These are phyloP conservation scores for Ophiocordyceps camponoti-leonardi DNA, from an alignment of 2,329 filamentous ascomycete species.

Conservation along the genomic window DNA sequence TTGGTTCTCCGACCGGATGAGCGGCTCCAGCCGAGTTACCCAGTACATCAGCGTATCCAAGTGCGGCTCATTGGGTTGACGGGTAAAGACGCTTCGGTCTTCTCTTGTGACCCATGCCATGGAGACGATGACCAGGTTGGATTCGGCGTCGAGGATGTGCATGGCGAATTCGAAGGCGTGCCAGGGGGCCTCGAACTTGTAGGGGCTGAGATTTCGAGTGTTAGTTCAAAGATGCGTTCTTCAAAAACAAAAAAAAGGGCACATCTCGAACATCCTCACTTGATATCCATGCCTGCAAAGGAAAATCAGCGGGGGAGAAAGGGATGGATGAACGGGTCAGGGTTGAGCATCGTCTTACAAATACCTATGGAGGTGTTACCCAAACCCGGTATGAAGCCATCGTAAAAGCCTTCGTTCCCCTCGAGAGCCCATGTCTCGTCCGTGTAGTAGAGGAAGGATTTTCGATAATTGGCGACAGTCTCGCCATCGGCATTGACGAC, in stretches of 20 bases:
- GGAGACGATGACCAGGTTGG: slow-evolving; percentile 49
- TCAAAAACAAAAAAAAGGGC: background rate
- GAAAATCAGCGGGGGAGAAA: background rate
- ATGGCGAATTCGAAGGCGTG: slow-evolving; percentile 25
- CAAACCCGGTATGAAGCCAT: slow-evolving; percentile 24
- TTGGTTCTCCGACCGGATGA: slow-evolving; percentile 31
- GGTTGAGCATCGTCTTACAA: slow-evolving; percentile 16
- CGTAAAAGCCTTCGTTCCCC: slow-evolving; percentile 31
- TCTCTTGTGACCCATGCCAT: slow-evolving; percentile 64
- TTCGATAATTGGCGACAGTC: slow-evolving; percentile 43
- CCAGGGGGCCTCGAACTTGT: slow-evolving; percentile 22
- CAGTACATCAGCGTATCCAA: slow-evolving; percentile 61
- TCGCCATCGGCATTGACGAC: slow-evolving; percentile 41
- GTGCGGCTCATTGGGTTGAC: slow-evolving; percentile 41
- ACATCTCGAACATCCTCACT: slow-evolving; percentile 21
- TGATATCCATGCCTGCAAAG: slow-evolving; percentile 34
- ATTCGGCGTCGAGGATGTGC: slow-evolving; percentile 36
- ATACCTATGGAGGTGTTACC: slow-evolving; percentile 41
- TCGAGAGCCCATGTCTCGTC: slow-evolving; percentile 47
- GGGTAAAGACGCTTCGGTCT: slow-evolving; percentile 27
- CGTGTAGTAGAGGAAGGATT: slow-evolving; percentile 39
- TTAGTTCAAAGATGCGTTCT: background rate
- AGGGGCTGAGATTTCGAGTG: slow-evolving; percentile 9
- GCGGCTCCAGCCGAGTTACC: slow-evolving; percentile 52
- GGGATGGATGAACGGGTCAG: background rate